A percentile compares a stretch with the other conserved stretches of the same genome.
Evolutionary conservation across 345 rosid genomes (phyloP).

Genomic region (Syzygium grande): DNA sequence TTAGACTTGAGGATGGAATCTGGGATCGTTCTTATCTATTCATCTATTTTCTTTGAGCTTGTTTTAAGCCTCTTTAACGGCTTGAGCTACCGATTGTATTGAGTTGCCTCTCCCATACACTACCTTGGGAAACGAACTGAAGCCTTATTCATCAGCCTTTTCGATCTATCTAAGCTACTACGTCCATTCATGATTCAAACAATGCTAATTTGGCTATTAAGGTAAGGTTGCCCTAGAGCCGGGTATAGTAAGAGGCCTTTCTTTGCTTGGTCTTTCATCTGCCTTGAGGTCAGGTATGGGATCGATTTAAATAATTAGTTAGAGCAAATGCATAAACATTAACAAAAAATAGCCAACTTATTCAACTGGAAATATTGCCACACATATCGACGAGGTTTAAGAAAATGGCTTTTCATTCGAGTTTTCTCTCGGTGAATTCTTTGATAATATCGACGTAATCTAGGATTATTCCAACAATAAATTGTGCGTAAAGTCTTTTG

Average conservation of each 20-base stretch:
- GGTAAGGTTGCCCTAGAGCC: background rate
- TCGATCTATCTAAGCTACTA: background rate
- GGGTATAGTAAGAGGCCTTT: background rate
- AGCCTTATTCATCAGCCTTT: background rate
- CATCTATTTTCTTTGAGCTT: background rate
- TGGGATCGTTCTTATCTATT: background rate
- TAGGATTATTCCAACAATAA: background rate
- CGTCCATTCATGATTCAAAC: background rate
- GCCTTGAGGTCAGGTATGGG: background rate
- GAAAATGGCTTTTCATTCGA: background rate
- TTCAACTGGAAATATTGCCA: background rate
- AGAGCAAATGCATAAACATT: background rate
- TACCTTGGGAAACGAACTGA: background rate
- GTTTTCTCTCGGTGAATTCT: background rate
- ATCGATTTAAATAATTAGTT: background rate
- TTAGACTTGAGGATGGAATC: background rate
- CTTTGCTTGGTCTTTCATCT: background rate
- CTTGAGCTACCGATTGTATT: background rate
- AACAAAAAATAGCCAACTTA: background rate
- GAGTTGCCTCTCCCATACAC: background rate
- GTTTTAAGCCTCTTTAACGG: background rate
- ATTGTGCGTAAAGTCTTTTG: background rate
- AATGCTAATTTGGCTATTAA: background rate
- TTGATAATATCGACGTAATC: background rate
- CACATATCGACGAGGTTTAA: background rate